Evolutionary conservation across 2,329 filamentous ascomycete species (phyloP).

Genomic region (Hymenoscyphus repandus): DNA sequence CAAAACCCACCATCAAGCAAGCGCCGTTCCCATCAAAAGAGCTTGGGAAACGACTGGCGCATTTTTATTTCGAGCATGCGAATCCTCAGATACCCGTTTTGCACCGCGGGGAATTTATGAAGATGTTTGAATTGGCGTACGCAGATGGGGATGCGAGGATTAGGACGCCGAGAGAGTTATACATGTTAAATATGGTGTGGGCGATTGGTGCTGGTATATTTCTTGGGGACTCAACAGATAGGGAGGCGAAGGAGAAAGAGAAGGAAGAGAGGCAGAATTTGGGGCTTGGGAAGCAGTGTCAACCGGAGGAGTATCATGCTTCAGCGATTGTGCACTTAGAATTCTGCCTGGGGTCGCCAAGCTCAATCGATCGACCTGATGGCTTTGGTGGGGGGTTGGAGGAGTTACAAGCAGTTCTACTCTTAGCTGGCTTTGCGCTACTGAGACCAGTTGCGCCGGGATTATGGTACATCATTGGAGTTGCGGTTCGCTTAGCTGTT

Average conservation of each 20-base stretch:
- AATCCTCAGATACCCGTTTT: conserved; percentile 94
- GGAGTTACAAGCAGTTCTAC: conserved; percentile 85
- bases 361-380: conserved; percentile 45
- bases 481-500: conserved; percentile 83
- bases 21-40: conserved; percentile 77
- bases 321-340: conserved; percentile 91
- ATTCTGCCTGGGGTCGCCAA: conserved; percentile 63
- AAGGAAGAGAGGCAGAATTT: conserved; percentile 26
- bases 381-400: conserved; percentile 84
- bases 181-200: conserved; percentile 94
- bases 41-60: conserved; percentile 66
- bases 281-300: conserved; percentile 45
- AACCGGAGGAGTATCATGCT: conserved; percentile 94
- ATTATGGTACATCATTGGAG: conserved; percentile 95
- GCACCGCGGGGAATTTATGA: conserved; percentile 84
- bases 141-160: conserved; percentile 54
- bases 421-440: conserved; percentile 87
- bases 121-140: conserved; percentile 80
- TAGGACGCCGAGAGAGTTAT: conserved; percentile 75
- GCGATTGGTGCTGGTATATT: conserved; percentile 94
- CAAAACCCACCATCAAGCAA: conserved; percentile 78
- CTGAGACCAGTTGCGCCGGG: conserved; percentile 88
- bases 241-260: conserved; percentile 14
- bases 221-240: conserved; percentile 54
- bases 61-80: conserved; percentile 90